phyloP scores from a whole-genome alignment of 2,329 filamentous ascomycete genomes.

The Bipolaris bicolor region DNA sequence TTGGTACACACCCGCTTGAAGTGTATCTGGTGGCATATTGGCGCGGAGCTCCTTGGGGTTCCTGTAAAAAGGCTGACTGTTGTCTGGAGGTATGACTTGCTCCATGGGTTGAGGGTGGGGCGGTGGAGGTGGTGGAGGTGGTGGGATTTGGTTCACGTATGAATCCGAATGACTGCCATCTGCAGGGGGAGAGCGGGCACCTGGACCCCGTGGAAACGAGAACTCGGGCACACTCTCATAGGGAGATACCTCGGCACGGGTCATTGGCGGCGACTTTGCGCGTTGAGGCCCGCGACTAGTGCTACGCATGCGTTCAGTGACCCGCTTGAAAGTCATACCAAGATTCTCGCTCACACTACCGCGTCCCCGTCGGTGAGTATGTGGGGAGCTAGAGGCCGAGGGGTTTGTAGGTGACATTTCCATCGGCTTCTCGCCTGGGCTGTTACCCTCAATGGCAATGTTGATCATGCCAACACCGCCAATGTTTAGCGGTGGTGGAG shows the following conservation, averaged over 20 bases:
- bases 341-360: conserved; percentile 65
- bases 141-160: conserved; percentile 40
- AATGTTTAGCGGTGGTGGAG: conserved; percentile 30
- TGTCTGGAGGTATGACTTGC: conserved; percentile 49
- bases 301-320: conserved; percentile 66
- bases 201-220: conserved; percentile 33
- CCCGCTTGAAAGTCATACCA: conserved; percentile 54
- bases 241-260: conserved; percentile 42
- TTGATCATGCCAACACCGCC: conserved; percentile 51
- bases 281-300: conserved; percentile 57
- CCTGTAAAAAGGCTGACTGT: conserved; percentile 40
- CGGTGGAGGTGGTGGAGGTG: conserved; percentile 48
- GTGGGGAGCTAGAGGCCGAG: conserved; percentile 45
- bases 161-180: conserved; percentile 35
- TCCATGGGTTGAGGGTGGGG: conserved; percentile 47
- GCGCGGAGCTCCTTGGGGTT: conserved; percentile 56
- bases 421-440: conserved; percentile 32
- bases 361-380: conserved; percentile 59
- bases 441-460: conserved; percentile 55
- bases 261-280: conserved; percentile 54
- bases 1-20: conserved; percentile 53
- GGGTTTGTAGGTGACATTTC: conserved; percentile 32
- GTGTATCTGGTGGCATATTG: conserved; percentile 56
- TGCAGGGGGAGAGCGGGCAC: conserved; percentile 35
- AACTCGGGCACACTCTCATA: conserved; percentile 54